These are phyloP conservation scores for Colletotrichum euphorbiae DNA, from an alignment of 2,329 filamentous ascomycete species.

Conservation along the genomic window DNA sequence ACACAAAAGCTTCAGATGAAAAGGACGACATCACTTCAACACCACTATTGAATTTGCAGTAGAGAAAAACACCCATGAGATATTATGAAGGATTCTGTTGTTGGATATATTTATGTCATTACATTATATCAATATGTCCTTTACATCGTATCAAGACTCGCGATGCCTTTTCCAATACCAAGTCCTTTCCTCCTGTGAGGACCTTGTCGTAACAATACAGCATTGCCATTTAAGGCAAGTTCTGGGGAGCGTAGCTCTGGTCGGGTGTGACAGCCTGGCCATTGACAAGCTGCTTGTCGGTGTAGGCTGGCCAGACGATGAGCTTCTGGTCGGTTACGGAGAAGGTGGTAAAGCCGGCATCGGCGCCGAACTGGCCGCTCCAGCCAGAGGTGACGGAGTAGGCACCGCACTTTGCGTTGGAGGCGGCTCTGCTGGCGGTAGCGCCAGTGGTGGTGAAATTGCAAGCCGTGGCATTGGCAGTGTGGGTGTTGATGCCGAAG, in stretches of 20 bases:
- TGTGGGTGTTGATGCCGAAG: slow-evolving; percentile 56
- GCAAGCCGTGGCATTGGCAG: slow-evolving; percentile 48
- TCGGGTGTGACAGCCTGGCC: slow-evolving; percentile 61
- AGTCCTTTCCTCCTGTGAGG: neutral
- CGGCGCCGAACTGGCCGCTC: slow-evolving; percentile 65
- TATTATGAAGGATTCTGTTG: neutral
- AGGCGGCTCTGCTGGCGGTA: slow-evolving; percentile 52
- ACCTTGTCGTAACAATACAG: no score
- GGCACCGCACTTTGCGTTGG: slow-evolving; percentile 57
- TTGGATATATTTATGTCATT: slow-evolving; percentile 7
- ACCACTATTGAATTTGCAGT: no score
- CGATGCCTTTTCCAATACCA: neutral
- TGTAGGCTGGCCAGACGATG: slow-evolving; percentile 66
- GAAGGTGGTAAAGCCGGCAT: slow-evolving; percentile 66
- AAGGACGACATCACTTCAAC: no score
- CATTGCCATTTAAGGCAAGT: slow-evolving; percentile 20
- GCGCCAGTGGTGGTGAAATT: slow-evolving; percentile 54
- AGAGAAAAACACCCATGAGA: no score
- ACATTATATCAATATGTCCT: slow-evolving; percentile 4
- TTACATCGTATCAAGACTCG: neutral
- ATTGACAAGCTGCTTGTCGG: slow-evolving; percentile 59
- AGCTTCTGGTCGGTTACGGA: slow-evolving; percentile 59
- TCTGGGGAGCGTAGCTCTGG: slow-evolving; percentile 56
- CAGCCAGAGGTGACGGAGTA: slow-evolving; percentile 66
- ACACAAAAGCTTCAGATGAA: no score